Percentiles rank a stretch among this genome's conserved stretches.
phyloP scores from a whole-genome alignment of 2,329 filamentous ascomycete genomes.

The Diaporthe nobilis region DNA sequence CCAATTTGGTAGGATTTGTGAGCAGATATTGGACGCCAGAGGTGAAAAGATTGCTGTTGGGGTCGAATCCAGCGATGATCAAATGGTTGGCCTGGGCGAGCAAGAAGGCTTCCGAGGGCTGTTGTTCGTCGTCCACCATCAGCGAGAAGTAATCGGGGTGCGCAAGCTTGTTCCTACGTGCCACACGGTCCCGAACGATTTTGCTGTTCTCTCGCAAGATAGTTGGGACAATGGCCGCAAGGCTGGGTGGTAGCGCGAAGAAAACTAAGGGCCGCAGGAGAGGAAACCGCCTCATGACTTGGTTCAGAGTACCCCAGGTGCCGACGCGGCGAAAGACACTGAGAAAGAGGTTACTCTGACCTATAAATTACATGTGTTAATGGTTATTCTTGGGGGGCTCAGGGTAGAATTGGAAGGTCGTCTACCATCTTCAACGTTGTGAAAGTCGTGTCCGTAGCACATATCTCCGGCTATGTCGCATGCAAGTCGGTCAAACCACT shows the following conservation, averaged over 20 bases:
- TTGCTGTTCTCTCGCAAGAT: neutral
- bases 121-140: neutral
- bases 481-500: conserved; percentile 11
- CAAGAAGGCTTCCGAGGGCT: conserved; percentile 1
- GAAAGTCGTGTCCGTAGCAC: conserved; percentile 2
- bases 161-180: neutral
- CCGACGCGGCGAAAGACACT: neutral
- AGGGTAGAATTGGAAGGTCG: neutral
- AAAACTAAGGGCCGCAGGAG: neutral
- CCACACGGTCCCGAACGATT: neutral
- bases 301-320: conserved; percentile 2
- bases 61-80: neutral
- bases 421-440: neutral
- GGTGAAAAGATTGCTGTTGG: neutral
- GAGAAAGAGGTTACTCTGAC: neutral
- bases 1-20: neutral
- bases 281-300: conserved; percentile 1
- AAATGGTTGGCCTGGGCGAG: neutral
- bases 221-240: neutral
- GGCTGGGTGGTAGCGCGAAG: neutral
- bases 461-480: conserved; percentile 13
- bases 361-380: neutral
- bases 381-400: neutral
- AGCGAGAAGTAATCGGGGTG: conserved; percentile 9
- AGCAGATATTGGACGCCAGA: neutral